These are phyloP conservation scores for Rhizomucor pusillus DNA, from an alignment of 371 early-diverging fungal species.

Conservation along the genomic window DNA sequence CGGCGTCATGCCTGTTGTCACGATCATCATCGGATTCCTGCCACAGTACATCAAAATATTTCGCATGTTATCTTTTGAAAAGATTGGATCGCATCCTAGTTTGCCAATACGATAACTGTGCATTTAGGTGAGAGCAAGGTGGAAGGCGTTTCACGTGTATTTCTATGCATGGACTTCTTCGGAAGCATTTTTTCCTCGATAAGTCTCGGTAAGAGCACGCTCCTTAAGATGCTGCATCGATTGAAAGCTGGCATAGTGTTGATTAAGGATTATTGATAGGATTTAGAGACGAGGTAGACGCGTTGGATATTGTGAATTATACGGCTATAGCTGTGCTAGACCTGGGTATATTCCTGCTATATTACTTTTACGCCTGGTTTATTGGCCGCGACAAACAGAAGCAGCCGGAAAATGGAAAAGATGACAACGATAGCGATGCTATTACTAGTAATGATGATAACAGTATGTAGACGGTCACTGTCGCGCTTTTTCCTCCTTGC, in stretches of 20 bases:
- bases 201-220: slow-evolving; percentile 31
- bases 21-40: slow-evolving; percentile 41
- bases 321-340: slow-evolving; percentile 27
- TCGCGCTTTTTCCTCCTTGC: slow-evolving; percentile 10
- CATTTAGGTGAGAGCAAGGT: slow-evolving; percentile 28
- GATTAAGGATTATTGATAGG: no score
- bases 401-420: no score
- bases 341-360: slow-evolving; percentile 19
- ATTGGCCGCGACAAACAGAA: no score
- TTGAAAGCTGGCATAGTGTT: no score
- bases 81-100: no score
- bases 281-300: slow-evolving; percentile 20
- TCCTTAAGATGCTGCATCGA: no score
- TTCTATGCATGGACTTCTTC: slow-evolving; percentile 42
- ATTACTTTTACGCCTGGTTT: slow-evolving; percentile 14
- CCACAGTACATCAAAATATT: slow-evolving; percentile 53
- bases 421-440: no score
- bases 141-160: slow-evolving; percentile 40
- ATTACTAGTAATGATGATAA: no score
- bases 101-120: no score
- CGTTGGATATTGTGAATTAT: slow-evolving; percentile 27
- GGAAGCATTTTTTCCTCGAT: slow-evolving; percentile 46
- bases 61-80: slow-evolving; percentile 1
- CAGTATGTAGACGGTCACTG: background rate
- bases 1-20: slow-evolving; percentile 42